These are phyloP conservation scores for Fusarium penzigii DNA, from an alignment of 2,329 filamentous ascomycete species.

Conservation along the genomic window DNA sequence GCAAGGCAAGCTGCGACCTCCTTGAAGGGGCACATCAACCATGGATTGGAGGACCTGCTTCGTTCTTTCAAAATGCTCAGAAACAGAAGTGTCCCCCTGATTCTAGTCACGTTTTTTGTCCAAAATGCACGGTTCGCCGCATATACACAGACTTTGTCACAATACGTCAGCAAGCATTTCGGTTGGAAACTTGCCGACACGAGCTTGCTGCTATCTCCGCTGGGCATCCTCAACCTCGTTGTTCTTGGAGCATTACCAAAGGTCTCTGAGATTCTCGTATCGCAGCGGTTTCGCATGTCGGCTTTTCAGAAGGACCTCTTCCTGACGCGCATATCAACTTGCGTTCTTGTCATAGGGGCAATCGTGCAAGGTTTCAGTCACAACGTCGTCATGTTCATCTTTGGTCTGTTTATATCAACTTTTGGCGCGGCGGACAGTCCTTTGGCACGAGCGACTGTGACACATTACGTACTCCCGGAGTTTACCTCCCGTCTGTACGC, in stretches of 20 bases:
- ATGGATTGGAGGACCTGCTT: slow-evolving; percentile 34
- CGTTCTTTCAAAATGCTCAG: slow-evolving; percentile 37
- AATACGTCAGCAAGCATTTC: slow-evolving; percentile 47
- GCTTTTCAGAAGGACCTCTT: slow-evolving; percentile 41
- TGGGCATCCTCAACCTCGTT: slow-evolving; percentile 41
- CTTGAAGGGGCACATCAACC: slow-evolving; percentile 30
- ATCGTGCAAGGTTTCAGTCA: slow-evolving; percentile 38
- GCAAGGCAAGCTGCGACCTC: slow-evolving; percentile 12
- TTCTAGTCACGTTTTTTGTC: slow-evolving; percentile 42
- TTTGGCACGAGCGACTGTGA: slow-evolving; percentile 41
- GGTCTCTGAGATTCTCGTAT: slow-evolving; percentile 34
- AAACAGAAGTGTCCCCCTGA: slow-evolving; percentile 38
- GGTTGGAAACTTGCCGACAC: slow-evolving; percentile 44
- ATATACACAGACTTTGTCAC: slow-evolving; percentile 38
- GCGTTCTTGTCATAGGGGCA: slow-evolving; percentile 34
- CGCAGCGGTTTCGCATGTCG: slow-evolving; percentile 35
- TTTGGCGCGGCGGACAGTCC: slow-evolving; percentile 42
- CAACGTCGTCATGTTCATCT: slow-evolving; percentile 36
- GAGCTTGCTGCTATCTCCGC: slow-evolving; percentile 42
- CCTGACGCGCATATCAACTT: slow-evolving; percentile 36
- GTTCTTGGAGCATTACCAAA: slow-evolving; percentile 39
- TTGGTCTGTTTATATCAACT: slow-evolving; percentile 39
- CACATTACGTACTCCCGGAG: slow-evolving; percentile 39
- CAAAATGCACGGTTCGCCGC: slow-evolving; percentile 38
- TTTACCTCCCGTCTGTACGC: slow-evolving; percentile 44